Evolutionary conservation across 805 yeast genomes (phyloP).

Genomic region (Candida xiaguanensis): DNA sequence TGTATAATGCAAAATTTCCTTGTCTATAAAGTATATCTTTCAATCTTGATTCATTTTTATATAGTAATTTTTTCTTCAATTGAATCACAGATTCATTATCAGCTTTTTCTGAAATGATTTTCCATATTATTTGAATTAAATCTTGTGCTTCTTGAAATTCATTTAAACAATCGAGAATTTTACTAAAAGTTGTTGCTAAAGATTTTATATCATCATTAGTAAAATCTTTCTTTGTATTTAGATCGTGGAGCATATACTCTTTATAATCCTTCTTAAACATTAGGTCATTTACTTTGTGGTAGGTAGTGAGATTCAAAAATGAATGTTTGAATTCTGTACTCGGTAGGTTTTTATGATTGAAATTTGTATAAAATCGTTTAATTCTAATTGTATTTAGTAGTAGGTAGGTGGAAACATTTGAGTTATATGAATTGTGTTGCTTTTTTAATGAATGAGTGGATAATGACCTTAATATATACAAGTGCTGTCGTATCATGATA

Average conservation of each 20-base stretch:
- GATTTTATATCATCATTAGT: neutral
- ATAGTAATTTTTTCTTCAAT: neutral
- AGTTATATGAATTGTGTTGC: constrained; percentile 7
- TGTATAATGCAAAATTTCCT: neutral
- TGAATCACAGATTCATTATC: neutral
- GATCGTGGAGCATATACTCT: neutral
- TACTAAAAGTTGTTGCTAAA: neutral
- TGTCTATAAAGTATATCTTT: constrained; percentile 3
- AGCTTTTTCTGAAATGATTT: constrained; percentile 1
- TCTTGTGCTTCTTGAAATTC: constrained; percentile 5
- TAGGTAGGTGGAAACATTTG: neutral
- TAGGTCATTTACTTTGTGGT: constrained; percentile 1
- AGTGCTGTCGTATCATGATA: neutral
- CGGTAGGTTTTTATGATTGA: constrained; percentile 5
- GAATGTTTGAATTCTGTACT: constrained; percentile 4
- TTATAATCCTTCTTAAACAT: neutral
- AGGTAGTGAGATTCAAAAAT: constrained; percentile 5
- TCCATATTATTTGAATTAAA: neutral
- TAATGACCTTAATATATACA: neutral
- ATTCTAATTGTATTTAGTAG: neutral
- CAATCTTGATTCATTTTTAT: neutral
- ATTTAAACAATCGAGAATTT: constrained; percentile 2
- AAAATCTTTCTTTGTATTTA: constrained; percentile 2
- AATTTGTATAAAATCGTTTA: neutral
- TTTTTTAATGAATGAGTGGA: constrained; percentile 9